phyloP scores from a whole-genome alignment of 331 rosid species.

The Saraca asoca region DNA sequence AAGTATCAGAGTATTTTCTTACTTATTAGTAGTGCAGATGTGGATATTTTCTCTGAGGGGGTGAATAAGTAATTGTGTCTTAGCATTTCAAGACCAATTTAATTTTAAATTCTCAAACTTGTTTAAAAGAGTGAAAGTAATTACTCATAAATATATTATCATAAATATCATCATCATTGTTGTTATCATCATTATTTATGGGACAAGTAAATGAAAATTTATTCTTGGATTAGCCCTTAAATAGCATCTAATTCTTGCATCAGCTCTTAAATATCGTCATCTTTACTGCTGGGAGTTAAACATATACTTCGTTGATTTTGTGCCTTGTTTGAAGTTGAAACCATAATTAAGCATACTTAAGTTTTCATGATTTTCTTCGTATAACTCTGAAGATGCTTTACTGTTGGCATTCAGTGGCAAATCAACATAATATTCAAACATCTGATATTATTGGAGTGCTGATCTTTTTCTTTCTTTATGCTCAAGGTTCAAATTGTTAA shows the following conservation, averaged over 20 bases:
- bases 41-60: constrained; percentile 2
- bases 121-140: background rate
- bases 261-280: too few relatives aligned
- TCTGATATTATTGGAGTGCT: constrained; percentile 10
- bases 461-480: constrained; percentile 20
- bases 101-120: background rate
- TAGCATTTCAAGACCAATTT: background rate
- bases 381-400: background rate
- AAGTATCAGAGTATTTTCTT: constrained; percentile 41
- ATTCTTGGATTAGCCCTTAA: too few relatives aligned
- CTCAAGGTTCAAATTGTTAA: constrained; percentile 64
- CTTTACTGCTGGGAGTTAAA: too few relatives aligned
- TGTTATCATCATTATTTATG: background rate
- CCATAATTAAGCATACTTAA: background rate
- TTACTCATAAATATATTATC: constrained; percentile 1
- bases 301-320: too few relatives aligned
- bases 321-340: constrained; percentile 10
- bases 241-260: too few relatives aligned
- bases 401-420: constrained; percentile 10
- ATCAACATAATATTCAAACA: background rate
- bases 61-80: background rate
- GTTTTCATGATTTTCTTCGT: constrained; percentile 23
- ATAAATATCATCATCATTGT: background rate
- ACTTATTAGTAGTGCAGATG: background rate
- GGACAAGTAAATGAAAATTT: constrained; percentile 14